phyloP scores from a whole-genome alignment of 2,329 filamentous ascomycete species.

The Hypoxylon sp. region DNA sequence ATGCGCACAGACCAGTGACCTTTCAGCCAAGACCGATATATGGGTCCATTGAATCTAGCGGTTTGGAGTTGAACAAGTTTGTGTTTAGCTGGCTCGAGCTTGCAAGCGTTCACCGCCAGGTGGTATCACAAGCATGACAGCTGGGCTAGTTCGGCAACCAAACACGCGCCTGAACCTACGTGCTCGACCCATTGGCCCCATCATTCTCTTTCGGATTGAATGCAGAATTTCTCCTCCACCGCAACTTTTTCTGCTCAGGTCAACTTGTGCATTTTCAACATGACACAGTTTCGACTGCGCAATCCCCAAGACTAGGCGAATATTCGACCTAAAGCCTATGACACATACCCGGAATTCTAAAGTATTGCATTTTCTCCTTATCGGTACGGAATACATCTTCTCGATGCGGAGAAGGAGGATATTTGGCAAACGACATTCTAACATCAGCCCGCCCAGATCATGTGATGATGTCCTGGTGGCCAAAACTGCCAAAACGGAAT shows the following conservation, averaged over 20 bases:
- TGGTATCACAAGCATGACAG: background rate
- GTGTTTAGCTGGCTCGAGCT: background rate
- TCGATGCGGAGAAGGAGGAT: conserved; percentile 29
- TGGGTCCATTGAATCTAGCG: background rate
- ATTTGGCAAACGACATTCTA: conserved; percentile 38
- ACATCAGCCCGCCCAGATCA: conserved; percentile 40
- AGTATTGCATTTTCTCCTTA: background rate
- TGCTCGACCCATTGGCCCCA: conserved; percentile 7
- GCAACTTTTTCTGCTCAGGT: conserved; percentile 24
- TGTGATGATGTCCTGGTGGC: conserved; percentile 37
- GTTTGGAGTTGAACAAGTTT: background rate
- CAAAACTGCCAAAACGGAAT: conserved; percentile 34
- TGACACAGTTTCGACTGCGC: conserved; percentile 11
- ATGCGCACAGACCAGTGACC: background rate
- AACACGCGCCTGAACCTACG: background rate
- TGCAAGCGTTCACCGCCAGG: background rate
- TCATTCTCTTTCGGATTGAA: conserved; percentile 26
- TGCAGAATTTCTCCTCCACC: conserved; percentile 33
- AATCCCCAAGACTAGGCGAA: background rate
- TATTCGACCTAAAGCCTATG: conserved; percentile 7
- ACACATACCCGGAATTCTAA: background rate
- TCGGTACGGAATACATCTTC: conserved; percentile 9
- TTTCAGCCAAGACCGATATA: background rate
- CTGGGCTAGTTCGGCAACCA: background rate
- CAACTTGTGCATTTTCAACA: conserved; percentile 28